Percentiles rank a stretch among this genome's conserved stretches.
Conservation (phyloP, 2,329 filamentous ascomycete species). For the Colletotrichum tamarilloi region DNA sequence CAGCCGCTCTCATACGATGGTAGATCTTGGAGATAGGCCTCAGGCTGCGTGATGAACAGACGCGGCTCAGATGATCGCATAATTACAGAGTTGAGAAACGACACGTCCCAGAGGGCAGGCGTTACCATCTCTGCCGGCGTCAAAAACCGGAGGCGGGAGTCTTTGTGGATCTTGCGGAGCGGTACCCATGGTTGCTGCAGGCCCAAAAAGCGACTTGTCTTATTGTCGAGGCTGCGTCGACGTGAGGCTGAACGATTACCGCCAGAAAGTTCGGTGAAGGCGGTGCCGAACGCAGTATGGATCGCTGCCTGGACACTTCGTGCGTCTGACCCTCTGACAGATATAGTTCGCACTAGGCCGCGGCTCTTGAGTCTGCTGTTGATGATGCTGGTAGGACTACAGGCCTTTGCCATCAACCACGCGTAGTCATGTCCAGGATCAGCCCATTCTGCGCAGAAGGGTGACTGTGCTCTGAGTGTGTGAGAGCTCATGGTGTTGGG, state of each 20-base stretch:
- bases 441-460: slow-evolving; percentile 59
- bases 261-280: slow-evolving; percentile 57
- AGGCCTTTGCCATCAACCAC: slow-evolving; percentile 77
- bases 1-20: slow-evolving; percentile 66
- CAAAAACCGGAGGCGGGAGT: slow-evolving; percentile 77
- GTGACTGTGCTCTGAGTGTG: slow-evolving; percentile 59
- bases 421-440: slow-evolving; percentile 60
- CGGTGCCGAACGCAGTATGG: slow-evolving; percentile 68
- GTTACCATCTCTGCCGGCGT: slow-evolving; percentile 79
- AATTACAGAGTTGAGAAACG: slow-evolving; percentile 77
- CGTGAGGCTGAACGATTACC: slow-evolving; percentile 20
- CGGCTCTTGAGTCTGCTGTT: slow-evolving; percentile 80
- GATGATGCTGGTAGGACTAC: slow-evolving; percentile 69
- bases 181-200: slow-evolving; percentile 79
- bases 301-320: slow-evolving; percentile 75
- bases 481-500: slow-evolving; percentile 59
- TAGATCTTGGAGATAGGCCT: slow-evolving; percentile 77
- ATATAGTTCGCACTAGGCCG: slow-evolving; percentile 74
- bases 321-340: slow-evolving; percentile 71
- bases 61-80: slow-evolving; percentile 77
- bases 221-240: slow-evolving; percentile 43
- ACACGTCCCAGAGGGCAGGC: slow-evolving; percentile 75
- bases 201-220: slow-evolving; percentile 63
- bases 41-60: slow-evolving; percentile 80
- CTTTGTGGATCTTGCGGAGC: slow-evolving; percentile 79